phyloP scores from a whole-genome alignment of 192 early-diverging fungal genomes.

The Coemansia brasiliensis region DNA sequence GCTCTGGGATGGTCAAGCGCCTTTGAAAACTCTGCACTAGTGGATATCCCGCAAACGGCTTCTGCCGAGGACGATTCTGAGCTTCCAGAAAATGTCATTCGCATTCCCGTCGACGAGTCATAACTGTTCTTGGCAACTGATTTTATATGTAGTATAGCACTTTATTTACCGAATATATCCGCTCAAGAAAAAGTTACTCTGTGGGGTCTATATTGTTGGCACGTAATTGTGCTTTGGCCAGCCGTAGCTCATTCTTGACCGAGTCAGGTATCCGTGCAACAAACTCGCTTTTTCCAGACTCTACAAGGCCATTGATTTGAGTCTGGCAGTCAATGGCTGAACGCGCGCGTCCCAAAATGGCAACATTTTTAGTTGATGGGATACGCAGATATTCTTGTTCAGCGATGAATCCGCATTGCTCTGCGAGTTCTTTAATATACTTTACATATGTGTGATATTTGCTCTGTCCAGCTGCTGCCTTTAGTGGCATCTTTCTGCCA shows the following conservation, averaged over 20 bases:
- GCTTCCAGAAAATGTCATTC: slow-evolving; percentile 45
- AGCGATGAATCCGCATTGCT: slow-evolving; percentile 59
- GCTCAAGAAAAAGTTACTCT: not conserved
- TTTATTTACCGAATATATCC: not conserved
- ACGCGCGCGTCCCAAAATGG: slow-evolving; percentile 61
- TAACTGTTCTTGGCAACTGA: not conserved
- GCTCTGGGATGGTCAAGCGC: slow-evolving; percentile 48
- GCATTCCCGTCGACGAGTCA: slow-evolving; percentile 41
- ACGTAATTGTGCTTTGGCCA: slow-evolving; percentile 30
- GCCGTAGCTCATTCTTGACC: slow-evolving; percentile 36
- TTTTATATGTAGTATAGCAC: slow-evolving; percentile 2
- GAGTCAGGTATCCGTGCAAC: slow-evolving; percentile 40
- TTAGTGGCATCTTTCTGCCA: slow-evolving; percentile 60
- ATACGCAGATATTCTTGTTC: slow-evolving; percentile 72
- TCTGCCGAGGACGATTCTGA: slow-evolving; percentile 43
- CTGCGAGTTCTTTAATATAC: slow-evolving; percentile 59
- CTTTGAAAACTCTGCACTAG: slow-evolving; percentile 49
- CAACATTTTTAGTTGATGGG: slow-evolving; percentile 80
- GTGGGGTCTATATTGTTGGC: not conserved
- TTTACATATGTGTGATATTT: slow-evolving; percentile 71
- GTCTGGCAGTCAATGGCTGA: not conserved
- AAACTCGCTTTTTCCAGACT: slow-evolving; percentile 19
- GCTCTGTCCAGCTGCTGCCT: slow-evolving; percentile 49
- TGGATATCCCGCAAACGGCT: slow-evolving; percentile 42
- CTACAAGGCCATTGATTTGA: slow-evolving; percentile 7